Conservation (phyloP, 495 filamentous ascomycete species). For the Trichoderma reesei region DNA sequence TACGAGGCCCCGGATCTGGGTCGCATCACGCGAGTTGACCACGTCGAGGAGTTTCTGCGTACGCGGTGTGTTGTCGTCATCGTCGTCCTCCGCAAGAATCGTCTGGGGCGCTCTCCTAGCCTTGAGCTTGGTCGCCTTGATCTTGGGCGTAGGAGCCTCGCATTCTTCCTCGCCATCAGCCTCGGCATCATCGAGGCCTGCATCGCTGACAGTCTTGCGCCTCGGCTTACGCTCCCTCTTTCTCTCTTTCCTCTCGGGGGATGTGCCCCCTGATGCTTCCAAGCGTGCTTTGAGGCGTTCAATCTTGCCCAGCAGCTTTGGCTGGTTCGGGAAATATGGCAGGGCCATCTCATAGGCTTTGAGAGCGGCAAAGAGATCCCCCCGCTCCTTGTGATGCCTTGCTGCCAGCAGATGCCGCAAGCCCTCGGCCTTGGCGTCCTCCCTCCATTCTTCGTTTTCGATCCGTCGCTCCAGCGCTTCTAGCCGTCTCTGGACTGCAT, state of each 20-base stretch:
- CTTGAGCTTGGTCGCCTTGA: constrained; percentile 4
- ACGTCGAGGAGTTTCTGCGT: constrained; percentile 65
- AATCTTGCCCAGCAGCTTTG: constrained; percentile 73
- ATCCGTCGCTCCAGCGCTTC: constrained; percentile 79
- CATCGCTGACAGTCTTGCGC: constrained; percentile 12
- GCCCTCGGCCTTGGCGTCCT: constrained; percentile 69
- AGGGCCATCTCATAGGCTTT: constrained; percentile 79
- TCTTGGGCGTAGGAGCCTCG: constrained; percentile 14
- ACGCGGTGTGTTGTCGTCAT: constrained; percentile 41
- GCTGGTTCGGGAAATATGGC: constrained; percentile 77
- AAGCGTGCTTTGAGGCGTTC: constrained; percentile 53
- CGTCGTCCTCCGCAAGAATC: constrained; percentile 16
- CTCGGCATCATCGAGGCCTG: constrained; percentile 32
- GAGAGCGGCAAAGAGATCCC: constrained; percentile 68
- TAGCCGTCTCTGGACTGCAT: constrained; percentile 68
- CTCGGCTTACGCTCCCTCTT: constrained; percentile 12
- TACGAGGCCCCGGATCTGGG: constrained; percentile 61
- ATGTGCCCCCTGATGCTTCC: constrained; percentile 24
- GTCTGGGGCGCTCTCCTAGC: not conserved
- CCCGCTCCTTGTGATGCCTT: constrained; percentile 76
- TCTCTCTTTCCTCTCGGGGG: constrained; percentile 5
- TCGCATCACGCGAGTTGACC: constrained; percentile 75
- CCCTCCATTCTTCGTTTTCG: constrained; percentile 49
- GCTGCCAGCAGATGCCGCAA: constrained; percentile 80
- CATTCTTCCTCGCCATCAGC: constrained; percentile 27